Conservation (phyloP, 208 protist species). For the Porcisia hertigi region DNA sequence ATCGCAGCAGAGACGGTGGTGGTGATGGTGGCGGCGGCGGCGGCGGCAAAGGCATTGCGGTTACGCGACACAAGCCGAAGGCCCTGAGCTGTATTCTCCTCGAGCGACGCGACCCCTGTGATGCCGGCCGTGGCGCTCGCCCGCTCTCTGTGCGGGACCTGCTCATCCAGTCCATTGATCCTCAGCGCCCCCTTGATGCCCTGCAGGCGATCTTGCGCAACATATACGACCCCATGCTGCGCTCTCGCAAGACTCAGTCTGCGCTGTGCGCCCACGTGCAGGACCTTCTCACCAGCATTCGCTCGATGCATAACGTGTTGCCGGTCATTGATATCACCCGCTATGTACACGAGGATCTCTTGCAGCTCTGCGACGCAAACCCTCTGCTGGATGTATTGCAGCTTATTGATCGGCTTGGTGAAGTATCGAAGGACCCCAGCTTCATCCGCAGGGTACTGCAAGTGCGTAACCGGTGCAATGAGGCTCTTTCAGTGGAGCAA, state of each 20-base stretch:
- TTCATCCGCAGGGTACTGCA: slow-evolving; percentile 67
- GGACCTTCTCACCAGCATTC: slow-evolving; percentile 74
- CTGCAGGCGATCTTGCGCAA: slow-evolving; percentile 60
- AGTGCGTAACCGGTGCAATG: slow-evolving; percentile 62
- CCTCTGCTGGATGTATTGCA: slow-evolving; percentile 62
- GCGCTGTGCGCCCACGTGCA: slow-evolving; percentile 63
- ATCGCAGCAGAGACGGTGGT: background rate
- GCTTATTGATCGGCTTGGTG: slow-evolving; percentile 73
- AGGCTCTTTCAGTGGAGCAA: slow-evolving; percentile 56
- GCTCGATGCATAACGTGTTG: slow-evolving; percentile 49
- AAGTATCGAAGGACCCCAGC: slow-evolving; percentile 49
- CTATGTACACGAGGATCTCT: slow-evolving; percentile 72
- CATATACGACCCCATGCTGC: slow-evolving; percentile 79
- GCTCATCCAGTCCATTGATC: slow-evolving; percentile 66
- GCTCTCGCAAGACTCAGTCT: slow-evolving; percentile 38
- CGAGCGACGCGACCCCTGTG: slow-evolving; percentile 12
- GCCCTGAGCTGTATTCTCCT: slow-evolving; percentile 34
- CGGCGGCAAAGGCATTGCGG: background rate
- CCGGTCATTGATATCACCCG: slow-evolving; percentile 67
- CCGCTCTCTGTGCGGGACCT: slow-evolving; percentile 58
- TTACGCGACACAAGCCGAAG: slow-evolving; percentile 1
- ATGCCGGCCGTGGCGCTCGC: background rate
- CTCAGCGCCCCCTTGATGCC: slow-evolving; percentile 54
- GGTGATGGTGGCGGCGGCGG: no score
- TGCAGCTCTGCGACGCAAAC: slow-evolving; percentile 71